Base-by-base conservation (phyloP, 2,329 filamentous ascomycete species). In the Kalmusia sp. region DNA sequence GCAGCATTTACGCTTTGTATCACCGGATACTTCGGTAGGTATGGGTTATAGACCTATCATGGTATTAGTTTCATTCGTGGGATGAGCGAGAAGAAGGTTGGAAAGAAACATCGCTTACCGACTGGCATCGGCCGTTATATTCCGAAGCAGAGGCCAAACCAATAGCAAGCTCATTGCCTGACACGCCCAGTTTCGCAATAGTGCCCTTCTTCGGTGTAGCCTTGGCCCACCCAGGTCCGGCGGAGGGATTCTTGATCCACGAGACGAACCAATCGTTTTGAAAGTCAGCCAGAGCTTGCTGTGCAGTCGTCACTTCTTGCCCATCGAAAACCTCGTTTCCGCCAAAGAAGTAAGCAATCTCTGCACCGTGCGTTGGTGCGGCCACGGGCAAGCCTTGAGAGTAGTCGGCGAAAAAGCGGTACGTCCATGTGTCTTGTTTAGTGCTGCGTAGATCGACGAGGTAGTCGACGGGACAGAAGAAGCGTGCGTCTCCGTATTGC, bases 341-440 rank as follows among this genome's bases (percentile, higher is more conserved):
- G 14, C 77, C 77, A 31, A 78, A 70, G 65, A 79, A 79, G 64
- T 78, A 79, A n/a, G 77, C 74, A 0, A 79, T 75, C 53, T 79
- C 74, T 8, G 70, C 73, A 19, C 74, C 74, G 39, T 77, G 74
- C 2, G 74, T 76, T 5, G 74, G 71, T n/a, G 67, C 69, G 1
- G 64, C 63, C 22, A 68, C 67, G 8, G 71, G 67, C 7, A 75
- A 71, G 2, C 76, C 73, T 44, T 77, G 78, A 51, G 76, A 65
- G 43, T 79, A 79, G 9, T 69, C 63, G 25, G 73, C 76, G 40
- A 77, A 76, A 68, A 77, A 79, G 24, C 77, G 75, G 61, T 79
- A 79, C 3, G 67, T 66, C 77, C 77, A 79, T 0, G 76, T 79
- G 6, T 73, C 54, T 54, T 79, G 77, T 5, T 49, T 14, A 8